Evolutionary conservation across 352 stramenopile genomes (phyloP).

Genomic region (Pythium phragmitis): DNA sequence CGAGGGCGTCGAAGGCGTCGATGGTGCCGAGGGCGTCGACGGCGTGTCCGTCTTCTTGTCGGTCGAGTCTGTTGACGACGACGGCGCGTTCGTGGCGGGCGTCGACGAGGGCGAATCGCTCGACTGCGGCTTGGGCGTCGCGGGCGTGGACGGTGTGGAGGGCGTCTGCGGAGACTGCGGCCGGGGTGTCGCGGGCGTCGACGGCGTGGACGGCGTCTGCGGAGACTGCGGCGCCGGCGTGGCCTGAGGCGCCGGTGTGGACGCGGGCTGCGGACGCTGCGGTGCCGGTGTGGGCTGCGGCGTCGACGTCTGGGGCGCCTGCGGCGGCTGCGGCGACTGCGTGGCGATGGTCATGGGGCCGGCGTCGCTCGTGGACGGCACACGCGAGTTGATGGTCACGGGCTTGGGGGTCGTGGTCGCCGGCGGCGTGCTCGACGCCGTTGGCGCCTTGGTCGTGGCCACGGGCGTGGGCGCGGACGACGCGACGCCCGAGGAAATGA

Average conservation of each 20-base stretch:
- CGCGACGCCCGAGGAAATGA: not conserved
- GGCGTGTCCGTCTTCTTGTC: slow-evolving; percentile 2
- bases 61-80: not conserved
- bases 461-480: not conserved
- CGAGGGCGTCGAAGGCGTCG: not conserved
- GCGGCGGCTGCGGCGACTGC: slow-evolving; percentile 1
- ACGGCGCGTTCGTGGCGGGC: not conserved
- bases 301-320: slow-evolving; percentile 9
- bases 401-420: not conserved
- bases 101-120: not conserved
- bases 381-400: not conserved
- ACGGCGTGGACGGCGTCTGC: not conserved
- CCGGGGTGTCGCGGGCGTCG: not conserved
- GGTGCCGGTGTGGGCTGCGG: slow-evolving; percentile 8
- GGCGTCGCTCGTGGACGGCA: slow-evolving; percentile 1
- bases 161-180: not conserved
- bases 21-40: not conserved
- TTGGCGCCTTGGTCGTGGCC: not conserved
- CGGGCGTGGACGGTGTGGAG: not conserved
- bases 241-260: slow-evolving; percentile 4
- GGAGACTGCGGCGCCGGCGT: slow-evolving; percentile 10
- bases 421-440: not conserved
- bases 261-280: slow-evolving; percentile 8
- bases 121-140: slow-evolving; percentile 4
- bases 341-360: slow-evolving; percentile 19